phyloP scores from a whole-genome alignment of 768 basidiomycete genomes.

The Peribolospora baueri region DNA sequence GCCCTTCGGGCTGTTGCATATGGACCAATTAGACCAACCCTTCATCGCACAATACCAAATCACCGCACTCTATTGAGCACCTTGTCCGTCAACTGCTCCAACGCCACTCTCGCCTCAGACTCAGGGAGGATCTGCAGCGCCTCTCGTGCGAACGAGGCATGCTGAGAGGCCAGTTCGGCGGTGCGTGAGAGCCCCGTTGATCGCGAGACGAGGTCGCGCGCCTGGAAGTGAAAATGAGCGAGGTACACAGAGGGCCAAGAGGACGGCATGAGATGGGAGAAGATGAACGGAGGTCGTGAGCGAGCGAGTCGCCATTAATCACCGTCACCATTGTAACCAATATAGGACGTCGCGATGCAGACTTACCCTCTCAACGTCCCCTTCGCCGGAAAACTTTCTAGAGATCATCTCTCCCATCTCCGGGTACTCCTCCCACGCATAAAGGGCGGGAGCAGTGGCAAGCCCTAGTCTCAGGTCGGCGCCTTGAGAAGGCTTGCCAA shows the following conservation, averaged over 20 bases:
- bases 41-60: no score
- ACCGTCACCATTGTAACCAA: not conserved
- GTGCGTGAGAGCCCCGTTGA: conserved; percentile 61
- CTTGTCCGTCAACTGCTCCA: conserved; percentile 43
- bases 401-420: conserved; percentile 50
- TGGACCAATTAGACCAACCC: not conserved
- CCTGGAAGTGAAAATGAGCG: conserved; percentile 23
- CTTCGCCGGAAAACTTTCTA: conserved; percentile 47
- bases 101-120: conserved; percentile 50
- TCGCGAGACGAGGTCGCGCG: conserved; percentile 36
- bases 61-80: conserved; percentile 24
- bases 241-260: not conserved
- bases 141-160: conserved; percentile 53
- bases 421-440: conserved; percentile 62
- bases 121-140: conserved; percentile 47
- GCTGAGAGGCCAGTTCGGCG: conserved; percentile 42
- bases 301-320: not conserved
- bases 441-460: conserved; percentile 64
- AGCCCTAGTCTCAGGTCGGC: conserved; percentile 61
- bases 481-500: conserved; percentile 69
- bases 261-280: conserved; percentile 2
- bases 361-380: conserved; percentile 50
- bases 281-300: not conserved
- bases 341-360: not conserved
- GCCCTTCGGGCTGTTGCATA: not conserved